Base-by-base conservation (phyloP, 495 filamentous ascomycete genomes). In the Daldinia childiae region DNA sequence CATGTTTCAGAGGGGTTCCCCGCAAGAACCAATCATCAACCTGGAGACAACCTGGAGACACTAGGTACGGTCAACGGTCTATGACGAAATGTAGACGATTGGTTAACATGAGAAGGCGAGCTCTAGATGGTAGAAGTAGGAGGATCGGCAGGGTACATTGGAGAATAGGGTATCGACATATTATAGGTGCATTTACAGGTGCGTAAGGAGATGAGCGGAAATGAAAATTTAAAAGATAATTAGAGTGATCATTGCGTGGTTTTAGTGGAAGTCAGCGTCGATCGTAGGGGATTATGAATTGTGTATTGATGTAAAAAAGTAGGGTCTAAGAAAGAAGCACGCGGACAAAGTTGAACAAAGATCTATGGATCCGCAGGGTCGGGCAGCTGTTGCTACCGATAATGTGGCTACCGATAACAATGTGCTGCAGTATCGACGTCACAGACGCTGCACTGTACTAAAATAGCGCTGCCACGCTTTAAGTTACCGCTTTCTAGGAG, bases 1-100 rank as follows among this genome's bases (percentile, higher is more conserved):
- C 95, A 98, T 99, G 54, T 74, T 83, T 71, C 38, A 48, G 54
- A 34, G 48, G 43, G 17, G 67, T 36, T 59, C 39, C 54, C 26
- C 36, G 34, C 38, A 17, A 67, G 38, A 29, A 30, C 24, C 26
- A 27, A 56, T 74, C 62, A 69, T 74, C 50, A 26, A 51, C 36
- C 6, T 27, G 4, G 34, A 66, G 52, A 21, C 50, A 26, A 51
- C 36, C 6, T 27, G 4, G 34, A 66, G 52, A 21, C 24, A 38
- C n/a, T 30, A 11, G 26, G 43, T 55, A n/a, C 48, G 45, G 58
- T 52, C 54, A 52, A 55, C 8, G 17, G 17, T 48, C 19, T 48
- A 48, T 48, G 43, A 48, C 43, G 43, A 24, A 48, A 48, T 48
- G 19, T 21, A 24, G 9, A 48, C 8, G n/a, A 64, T 11, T 45